Evolutionary conservation across 225 moss, liverwort and hornwort genomes (phyloP), one percentile per base, ranked within the genome.

Genomic region (Sphagnum tenellum): DNA sequence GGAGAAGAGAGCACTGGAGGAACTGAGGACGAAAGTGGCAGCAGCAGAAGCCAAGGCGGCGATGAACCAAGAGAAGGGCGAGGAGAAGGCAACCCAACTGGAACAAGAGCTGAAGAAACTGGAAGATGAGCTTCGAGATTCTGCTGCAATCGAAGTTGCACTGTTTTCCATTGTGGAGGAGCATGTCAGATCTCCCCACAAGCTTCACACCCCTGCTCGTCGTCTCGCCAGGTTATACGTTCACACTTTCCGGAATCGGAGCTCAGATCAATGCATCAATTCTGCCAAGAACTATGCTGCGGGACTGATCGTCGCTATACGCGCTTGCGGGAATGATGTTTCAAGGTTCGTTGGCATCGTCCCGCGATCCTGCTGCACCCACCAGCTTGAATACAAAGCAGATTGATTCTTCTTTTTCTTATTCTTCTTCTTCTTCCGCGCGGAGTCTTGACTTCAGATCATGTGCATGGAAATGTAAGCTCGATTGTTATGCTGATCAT

Each of bases 171-270:
- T 93, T 47, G 89, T 84, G 9, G 90, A 92, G 67, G 96, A 98
- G 80, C 96, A 98, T 72, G 96, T 90, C 58, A 92, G 79, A 70
- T 92, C 96, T 56, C 75, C 96, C 5, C 89, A 93, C 66, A 98
- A 98, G 78, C 81, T 98, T 68, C 96, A 98, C 70, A 89, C 93
- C 62, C 93, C 96, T 74, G 93, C 96, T n/a, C 90, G 96, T 59
- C 88, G 96, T 52, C 80, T 98, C 63, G 83, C 90, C 44, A 85
- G 96, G 72, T 85, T 93, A 49, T 98, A 93, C 75, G 87, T 90
- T 81, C 69, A 90, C 75, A 83, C 96, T 5, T 85, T 72, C 62
- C 85, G 85, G 77, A 73, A 89, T 47, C 90, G 84, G 85, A 72
- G 63, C 63, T 75, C 78, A 12, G 96, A 98, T 59, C 83, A 87